Evolutionary conservation across 306 rosid species (phyloP).

Genomic region (Casuarina cunninghamiana): DNA sequence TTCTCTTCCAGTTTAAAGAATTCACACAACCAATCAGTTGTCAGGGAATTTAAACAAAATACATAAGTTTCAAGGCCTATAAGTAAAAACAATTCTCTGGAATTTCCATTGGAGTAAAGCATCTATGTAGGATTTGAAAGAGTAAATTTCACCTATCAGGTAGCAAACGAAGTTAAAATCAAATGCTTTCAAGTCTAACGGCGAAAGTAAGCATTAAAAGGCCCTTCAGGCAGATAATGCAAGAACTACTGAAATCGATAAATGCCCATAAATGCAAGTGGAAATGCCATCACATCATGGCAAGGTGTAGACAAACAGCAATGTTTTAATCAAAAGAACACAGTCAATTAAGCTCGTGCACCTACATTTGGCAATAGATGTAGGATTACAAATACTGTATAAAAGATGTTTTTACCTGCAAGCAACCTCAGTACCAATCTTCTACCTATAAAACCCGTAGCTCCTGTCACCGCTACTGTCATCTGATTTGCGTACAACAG

Average conservation of each 20-base stretch:
- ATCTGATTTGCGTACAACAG: conserved; percentile 61
- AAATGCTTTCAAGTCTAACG: not conserved
- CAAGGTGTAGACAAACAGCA: not conserved
- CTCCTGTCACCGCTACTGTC: conserved; percentile 89
- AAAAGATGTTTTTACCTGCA: conserved; percentile 52
- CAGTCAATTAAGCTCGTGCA: not conserved
- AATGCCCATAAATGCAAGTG: not conserved
- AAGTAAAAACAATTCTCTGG: conserved; percentile 11
- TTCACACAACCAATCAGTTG: conserved; percentile 9
- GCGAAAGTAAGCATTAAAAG: not conserved
- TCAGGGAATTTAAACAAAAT: not conserved
- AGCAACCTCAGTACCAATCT: conserved; percentile 87
- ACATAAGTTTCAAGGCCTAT: conserved; percentile 10
- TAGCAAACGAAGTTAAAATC: not conserved
- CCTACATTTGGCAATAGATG: not conserved
- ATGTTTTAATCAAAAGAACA: not conserved
- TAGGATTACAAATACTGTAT: not conserved
- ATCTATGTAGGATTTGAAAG: conserved; percentile 4
- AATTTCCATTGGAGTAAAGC: not conserved
- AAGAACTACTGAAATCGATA: not conserved
- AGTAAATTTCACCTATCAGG: conserved; percentile 1
- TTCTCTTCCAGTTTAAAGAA: not conserved
- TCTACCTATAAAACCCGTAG: conserved; percentile 92
- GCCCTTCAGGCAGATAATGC: not conserved
- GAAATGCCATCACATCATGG: not conserved